Conservation (phyloP, 179 eudicot genomes). For the Dionaea muscipula region DNA sequence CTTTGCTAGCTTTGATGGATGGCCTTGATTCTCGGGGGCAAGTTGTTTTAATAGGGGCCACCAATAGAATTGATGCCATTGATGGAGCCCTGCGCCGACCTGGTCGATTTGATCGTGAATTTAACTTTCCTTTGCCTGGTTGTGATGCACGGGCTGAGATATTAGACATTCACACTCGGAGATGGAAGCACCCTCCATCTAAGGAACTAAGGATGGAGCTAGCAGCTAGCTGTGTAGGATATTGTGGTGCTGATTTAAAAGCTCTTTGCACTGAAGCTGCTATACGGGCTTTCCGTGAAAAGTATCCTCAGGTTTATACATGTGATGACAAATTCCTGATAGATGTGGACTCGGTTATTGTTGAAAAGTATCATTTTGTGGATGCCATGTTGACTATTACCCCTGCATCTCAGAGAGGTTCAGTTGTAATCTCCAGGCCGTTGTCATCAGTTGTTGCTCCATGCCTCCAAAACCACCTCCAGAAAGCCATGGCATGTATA, state of each 20-base stretch:
- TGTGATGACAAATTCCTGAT: conserved; percentile 94
- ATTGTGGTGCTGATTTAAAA: conserved; percentile 98
- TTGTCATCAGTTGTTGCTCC: conserved; percentile 84
- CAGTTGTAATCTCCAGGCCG: conserved; percentile 92
- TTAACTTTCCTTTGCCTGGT: conserved; percentile 90
- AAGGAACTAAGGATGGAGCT: conserved; percentile 69
- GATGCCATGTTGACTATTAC: conserved; percentile 97
- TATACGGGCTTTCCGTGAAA: conserved; percentile 95
- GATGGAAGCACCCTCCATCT: conserved; percentile 91
- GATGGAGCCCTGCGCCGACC: conserved; percentile 99
- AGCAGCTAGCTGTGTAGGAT: conserved; percentile 98
- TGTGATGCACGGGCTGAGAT: conserved; percentile 97
- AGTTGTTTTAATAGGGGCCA: conserved; percentile 97
- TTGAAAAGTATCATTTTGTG: conserved; percentile 70
- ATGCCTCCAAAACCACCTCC: conserved; percentile 66
- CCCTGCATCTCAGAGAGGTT: conserved; percentile 99
- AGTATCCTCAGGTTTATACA: conserved; percentile 97
- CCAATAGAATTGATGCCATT: conserved; percentile 94
- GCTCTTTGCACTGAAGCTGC: conserved; percentile 99
- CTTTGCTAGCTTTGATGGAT: conserved; percentile 96
- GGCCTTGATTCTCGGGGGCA: conserved; percentile 99
- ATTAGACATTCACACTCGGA: conserved; percentile 86
- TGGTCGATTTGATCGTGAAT: conserved; percentile 97
- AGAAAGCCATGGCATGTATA: conserved; percentile 55
- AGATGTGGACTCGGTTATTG: conserved; percentile 86